Evolutionary conservation across 495 filamentous ascomycete genomes (phyloP).

Genomic region (Hypoxylon crocopeplum): DNA sequence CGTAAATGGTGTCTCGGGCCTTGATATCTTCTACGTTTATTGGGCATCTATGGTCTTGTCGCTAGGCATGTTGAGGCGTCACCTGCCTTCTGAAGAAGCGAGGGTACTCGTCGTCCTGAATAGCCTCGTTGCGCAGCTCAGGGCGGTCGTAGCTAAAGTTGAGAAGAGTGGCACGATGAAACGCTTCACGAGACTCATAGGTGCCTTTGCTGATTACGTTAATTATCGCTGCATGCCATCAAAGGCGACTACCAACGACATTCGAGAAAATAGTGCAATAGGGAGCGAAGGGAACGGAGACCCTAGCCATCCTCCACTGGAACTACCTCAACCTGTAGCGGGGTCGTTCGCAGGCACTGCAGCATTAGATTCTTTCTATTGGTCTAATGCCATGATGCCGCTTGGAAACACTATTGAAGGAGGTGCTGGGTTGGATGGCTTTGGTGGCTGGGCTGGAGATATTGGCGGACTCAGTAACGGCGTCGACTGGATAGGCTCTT

Average conservation of each 20-base stretch:
- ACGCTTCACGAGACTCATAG: slow-evolving; percentile 12
- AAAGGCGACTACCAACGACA: neutral
- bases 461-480: neutral
- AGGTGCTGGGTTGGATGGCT: slow-evolving; percentile 2
- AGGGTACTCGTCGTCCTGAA: neutral
- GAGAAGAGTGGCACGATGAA: slow-evolving; percentile 27
- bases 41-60: slow-evolving; percentile 21
- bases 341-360: slow-evolving; percentile 1
- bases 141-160: neutral
- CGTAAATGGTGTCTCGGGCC: slow-evolving; percentile 14
- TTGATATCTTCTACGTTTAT: slow-evolving; percentile 24
- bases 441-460: slow-evolving; percentile 4
- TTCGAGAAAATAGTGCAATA: neutral
- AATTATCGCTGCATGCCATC: slow-evolving; percentile 14
- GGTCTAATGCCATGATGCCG: slow-evolving; percentile 20
- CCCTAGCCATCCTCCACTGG: neutral
- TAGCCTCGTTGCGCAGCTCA: slow-evolving; percentile 10
- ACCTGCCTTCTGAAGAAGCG: neutral
- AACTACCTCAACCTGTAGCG: neutral
- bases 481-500: slow-evolving; percentile 8
- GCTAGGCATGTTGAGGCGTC: slow-evolving; percentile 10
- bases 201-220: slow-evolving; percentile 19
- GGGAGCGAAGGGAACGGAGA: neutral
- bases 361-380: slow-evolving; percentile 11
- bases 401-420: slow-evolving; percentile 18